Conservation (phyloP, 208 protist genomes). For the Trypanosoma rangeli region DNA sequence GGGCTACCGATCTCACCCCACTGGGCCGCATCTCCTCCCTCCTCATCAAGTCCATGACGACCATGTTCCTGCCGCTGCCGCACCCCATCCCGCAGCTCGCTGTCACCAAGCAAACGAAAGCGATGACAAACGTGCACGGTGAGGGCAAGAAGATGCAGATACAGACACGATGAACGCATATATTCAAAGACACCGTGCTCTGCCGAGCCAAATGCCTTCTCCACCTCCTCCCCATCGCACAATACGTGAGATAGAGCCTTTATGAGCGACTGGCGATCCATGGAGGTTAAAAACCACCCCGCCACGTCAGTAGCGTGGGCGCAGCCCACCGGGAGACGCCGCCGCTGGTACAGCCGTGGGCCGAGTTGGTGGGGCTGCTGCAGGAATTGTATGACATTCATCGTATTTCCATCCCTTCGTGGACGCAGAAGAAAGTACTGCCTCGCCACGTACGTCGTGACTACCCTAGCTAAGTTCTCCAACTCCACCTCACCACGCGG, state of each 20-base stretch:
- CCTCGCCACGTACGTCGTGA: slow-evolving; percentile 64
- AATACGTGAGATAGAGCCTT: background rate
- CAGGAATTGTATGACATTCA: slow-evolving; percentile 41
- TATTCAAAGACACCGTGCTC: slow-evolving; percentile 64
- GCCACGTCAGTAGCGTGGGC: slow-evolving; percentile 31
- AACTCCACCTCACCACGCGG: slow-evolving; percentile 28
- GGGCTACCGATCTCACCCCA: background rate
- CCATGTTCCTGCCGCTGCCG: background rate
- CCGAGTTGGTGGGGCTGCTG: background rate
- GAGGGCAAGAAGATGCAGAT: slow-evolving; percentile 59
- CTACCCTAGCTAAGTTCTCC: slow-evolving; percentile 39
- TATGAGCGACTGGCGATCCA: slow-evolving; percentile 24
- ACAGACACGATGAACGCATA: slow-evolving; percentile 52
- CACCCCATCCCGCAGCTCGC: background rate
- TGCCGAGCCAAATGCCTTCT: slow-evolving; percentile 7
- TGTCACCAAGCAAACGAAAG: slow-evolving; percentile 35
- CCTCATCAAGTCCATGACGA: slow-evolving; percentile 14
- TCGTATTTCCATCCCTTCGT: slow-evolving; percentile 41
- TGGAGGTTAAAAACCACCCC: slow-evolving; percentile 36
- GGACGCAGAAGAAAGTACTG: slow-evolving; percentile 68
- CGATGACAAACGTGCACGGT: slow-evolving; percentile 35
- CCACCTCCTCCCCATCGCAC: background rate
- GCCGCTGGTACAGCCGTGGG: slow-evolving; percentile 20
- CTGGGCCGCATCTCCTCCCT: background rate
- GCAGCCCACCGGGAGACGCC: slow-evolving; percentile 45